Conservation (phyloP, 1,284 basidiomycete species). For the Ustilago xerochloae region DNA sequence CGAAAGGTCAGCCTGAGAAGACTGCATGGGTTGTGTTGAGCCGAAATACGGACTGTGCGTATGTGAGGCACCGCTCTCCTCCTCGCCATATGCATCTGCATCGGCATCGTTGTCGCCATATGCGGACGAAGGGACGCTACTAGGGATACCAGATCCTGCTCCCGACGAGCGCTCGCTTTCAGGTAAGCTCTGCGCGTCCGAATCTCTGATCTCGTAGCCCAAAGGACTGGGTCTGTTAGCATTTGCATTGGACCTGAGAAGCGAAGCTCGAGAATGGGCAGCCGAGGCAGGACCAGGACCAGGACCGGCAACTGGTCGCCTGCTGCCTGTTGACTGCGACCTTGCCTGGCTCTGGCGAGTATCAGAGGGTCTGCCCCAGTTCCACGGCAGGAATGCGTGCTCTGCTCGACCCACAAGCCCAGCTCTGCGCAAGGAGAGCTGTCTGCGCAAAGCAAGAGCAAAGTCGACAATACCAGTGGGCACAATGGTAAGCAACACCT, state of each 20-base stretch:
- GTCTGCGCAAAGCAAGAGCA: conserved; percentile 30
- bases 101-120: conserved; percentile 50
- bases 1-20: conserved; percentile 14
- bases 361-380: conserved; percentile 19
- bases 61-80: conserved; percentile 24
- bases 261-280: conserved; percentile 46
- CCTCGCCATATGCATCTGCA: conserved; percentile 25
- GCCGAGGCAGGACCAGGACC: conserved; percentile 53
- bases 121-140: conserved; percentile 50
- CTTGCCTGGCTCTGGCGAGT: conserved; percentile 1
- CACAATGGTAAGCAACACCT: conserved; percentile 36
- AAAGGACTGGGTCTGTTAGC: conserved; percentile 16
- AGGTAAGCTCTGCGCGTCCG: conserved; percentile 39
- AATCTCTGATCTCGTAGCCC: conserved; percentile 43
- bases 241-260: conserved; percentile 8
- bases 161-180: conserved; percentile 47
- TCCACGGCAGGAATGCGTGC: conserved; percentile 49
- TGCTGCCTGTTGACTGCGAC: neutral
- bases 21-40: conserved; percentile 10
- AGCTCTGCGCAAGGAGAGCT: conserved; percentile 40
- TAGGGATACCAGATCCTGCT: conserved; percentile 49
- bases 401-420: conserved; percentile 42
- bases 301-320: conserved; percentile 32
- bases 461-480: conserved; percentile 47
- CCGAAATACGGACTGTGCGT: conserved; percentile 44